A percentile compares a stretch with the other conserved stretches of the same genome.
Evolutionary conservation across 371 early-diverging fungal species (phyloP).

Genomic region (Mortierella sp.): DNA sequence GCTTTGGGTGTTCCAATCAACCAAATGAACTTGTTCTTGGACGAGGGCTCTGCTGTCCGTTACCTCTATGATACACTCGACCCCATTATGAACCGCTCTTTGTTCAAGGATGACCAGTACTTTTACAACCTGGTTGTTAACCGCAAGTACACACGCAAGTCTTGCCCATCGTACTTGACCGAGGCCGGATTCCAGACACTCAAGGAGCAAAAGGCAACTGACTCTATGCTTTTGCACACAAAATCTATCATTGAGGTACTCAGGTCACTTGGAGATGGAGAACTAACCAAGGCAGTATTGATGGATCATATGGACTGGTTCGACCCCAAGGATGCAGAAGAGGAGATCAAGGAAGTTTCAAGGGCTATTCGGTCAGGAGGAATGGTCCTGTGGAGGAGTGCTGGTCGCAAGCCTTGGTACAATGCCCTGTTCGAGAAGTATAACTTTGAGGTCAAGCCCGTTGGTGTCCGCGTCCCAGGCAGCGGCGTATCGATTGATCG

Average conservation of each 20-base stretch:
- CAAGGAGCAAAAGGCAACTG: slow-evolving; percentile 58
- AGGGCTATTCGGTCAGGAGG: slow-evolving; percentile 74
- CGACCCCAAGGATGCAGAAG: slow-evolving; percentile 67
- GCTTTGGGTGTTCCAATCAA: slow-evolving; percentile 90
- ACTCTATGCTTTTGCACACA: slow-evolving; percentile 84
- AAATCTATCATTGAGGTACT: slow-evolving; percentile 80
- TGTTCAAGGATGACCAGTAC: slow-evolving; percentile 80
- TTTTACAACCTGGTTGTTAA: slow-evolving; percentile 86
- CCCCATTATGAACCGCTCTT: slow-evolving; percentile 75
- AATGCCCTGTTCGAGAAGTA: slow-evolving; percentile 75
- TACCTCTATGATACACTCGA: slow-evolving; percentile 88
- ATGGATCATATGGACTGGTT: slow-evolving; percentile 97
- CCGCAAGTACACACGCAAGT: slow-evolving; percentile 72
- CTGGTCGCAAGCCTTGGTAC: slow-evolving; percentile 88
- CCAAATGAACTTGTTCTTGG: slow-evolving; percentile 88
- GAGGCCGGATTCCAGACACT: slow-evolving; percentile 75
- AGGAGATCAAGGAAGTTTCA: slow-evolving; percentile 77
- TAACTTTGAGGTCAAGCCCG: slow-evolving; percentile 77
- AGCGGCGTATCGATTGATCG: slow-evolving; percentile 75
- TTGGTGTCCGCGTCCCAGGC: slow-evolving; percentile 76
- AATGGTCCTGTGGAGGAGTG: slow-evolving; percentile 84
- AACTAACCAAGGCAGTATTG: slow-evolving; percentile 80
- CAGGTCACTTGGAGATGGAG: slow-evolving; percentile 64
- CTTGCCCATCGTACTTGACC: slow-evolving; percentile 83
- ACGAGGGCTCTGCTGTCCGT: slow-evolving; percentile 82